Evolutionary conservation across 176 grass and related monocot species (phyloP), one percentile per base, ranked within the genome.

Genomic region (Bolboschoenus planiculmis): DNA sequence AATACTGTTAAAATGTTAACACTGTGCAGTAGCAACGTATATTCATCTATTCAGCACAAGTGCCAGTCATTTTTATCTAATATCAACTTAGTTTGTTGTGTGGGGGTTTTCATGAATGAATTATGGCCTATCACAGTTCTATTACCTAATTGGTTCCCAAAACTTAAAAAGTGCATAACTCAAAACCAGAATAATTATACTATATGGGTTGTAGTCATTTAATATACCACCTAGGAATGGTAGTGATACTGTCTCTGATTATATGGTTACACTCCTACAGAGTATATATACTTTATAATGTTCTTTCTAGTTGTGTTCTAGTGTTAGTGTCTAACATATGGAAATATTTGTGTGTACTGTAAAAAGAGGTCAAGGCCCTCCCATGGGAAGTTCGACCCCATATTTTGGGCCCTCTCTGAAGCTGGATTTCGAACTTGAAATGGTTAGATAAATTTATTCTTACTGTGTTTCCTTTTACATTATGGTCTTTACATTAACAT

Each of bases 351-450:
- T 48, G 13, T 82, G 13, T 65, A 46, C 47, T 14, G 2, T 74
- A 70, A 85, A 89, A 56, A 99, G 97, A 91, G 93, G 97, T 61
- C 97, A 99, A 86, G 89, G 84, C 63, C 89, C 89, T 85, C 91
- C 97, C 10, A 85, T 50, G 63, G 93, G 84, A 86, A 87, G 84
- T 26, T 74, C 88, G 6, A 42, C 74, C 76, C 97, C 97, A 58
- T 91, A 87, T 91, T 99, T 93, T 46, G 97, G 97, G 31, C 91
- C 97, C 55, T 95, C 93, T 37, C 80, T 80, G 84, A 96, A 99
- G 86, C 86, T 99, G 84, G 96, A 99, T 91, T 99, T 99, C 83
- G 96, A 99, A 77, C 96, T 95, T 90, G 96, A 99, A 92, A 99
- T 99, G 97, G 97, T 99, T 83, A 89, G 90, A 84, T 57, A 29